Conservation (phyloP, 2,329 filamentous ascomycete species). For the Neonectria sp. region DNA sequence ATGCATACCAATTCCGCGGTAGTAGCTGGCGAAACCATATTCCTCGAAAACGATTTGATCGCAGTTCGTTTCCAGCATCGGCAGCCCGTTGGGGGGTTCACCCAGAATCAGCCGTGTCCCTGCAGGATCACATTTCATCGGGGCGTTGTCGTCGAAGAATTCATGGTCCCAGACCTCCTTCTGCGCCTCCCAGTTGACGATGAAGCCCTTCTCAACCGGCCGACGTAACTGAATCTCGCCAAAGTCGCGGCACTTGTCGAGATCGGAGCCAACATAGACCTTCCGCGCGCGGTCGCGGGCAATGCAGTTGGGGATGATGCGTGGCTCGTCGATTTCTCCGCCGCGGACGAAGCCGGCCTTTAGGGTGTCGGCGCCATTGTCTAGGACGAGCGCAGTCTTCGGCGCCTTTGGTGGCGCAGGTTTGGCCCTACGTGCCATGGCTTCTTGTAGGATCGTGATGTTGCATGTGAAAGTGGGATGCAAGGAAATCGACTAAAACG, state of each 20-base stretch:
- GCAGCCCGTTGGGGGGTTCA: slow-evolving; percentile 88
- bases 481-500: slow-evolving; percentile 23
- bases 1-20: slow-evolving; percentile 76
- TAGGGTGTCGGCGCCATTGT: slow-evolving; percentile 93
- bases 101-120: slow-evolving; percentile 89
- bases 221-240: slow-evolving; percentile 89
- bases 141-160: slow-evolving; percentile 81
- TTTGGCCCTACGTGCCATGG: slow-evolving; percentile 69
- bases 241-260: slow-evolving; percentile 87
- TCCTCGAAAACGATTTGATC: slow-evolving; percentile 99
- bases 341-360: slow-evolving; percentile 85
- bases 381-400: slow-evolving; percentile 83
- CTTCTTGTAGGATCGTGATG: slow-evolving; percentile 10
- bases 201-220: slow-evolving; percentile 93
- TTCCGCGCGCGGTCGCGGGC: slow-evolving; percentile 85
- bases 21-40: slow-evolving; percentile 92
- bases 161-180: slow-evolving; percentile 96
- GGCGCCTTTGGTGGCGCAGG: slow-evolving; percentile 67
- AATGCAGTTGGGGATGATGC: slow-evolving; percentile 88
- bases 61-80: slow-evolving; percentile 87
- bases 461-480: slow-evolving; percentile 20
- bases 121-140: slow-evolving; percentile 78
- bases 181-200: slow-evolving; percentile 97
- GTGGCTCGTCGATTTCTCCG: slow-evolving; percentile 68
- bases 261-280: slow-evolving; percentile 84